Evolutionary conservation across 2,329 filamentous ascomycete genomes (phyloP), one percentile per base, ranked within the genome.

Genomic region (Ascomycota sp.): DNA sequence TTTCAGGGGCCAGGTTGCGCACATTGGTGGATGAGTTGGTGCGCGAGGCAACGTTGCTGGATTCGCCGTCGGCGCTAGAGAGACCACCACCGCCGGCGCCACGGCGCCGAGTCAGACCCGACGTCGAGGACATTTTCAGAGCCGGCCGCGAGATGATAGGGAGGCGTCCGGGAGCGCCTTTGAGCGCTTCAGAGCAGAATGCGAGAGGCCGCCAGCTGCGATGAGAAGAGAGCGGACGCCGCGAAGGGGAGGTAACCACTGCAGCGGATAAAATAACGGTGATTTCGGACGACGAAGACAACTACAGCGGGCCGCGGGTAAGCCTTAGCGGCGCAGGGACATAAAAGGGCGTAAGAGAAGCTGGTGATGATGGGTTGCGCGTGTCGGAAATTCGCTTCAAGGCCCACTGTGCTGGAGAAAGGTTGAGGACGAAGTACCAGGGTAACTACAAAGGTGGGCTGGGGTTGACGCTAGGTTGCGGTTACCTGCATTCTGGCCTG

Each of bases 21-120:
- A 57, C 52, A 50, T 66, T 66, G 47, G 53, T 57, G 38, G 64
- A 55, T 31, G 63, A 64, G 47, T 69, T 62, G 61, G 71, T 57
- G 47, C 65, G 59, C 61, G 71, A 64, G 40, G 73, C 47, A 30
- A 54, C 55, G 41, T 57, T 58, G 51, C 54, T 58, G 50, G 69
- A 65, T 40, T 76, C 72, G 52, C 63, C 67, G 37, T 67, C 66
- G 33, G 44, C 41, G 40, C 38, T 42, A 41, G 68, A 74, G 59
- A 72, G 68, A 50, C 75, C 50, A 33, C 55, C 76, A 32, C 50
- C 60, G 64, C 79, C 65, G 67, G 69, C 65, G 68, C 80, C 66
- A 64, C 78, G 64, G 67, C 68, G 67, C 53, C 68, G 57, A 39
- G 68, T 73, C 50, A 73, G 57, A 44, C 67, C 67, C 39, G 66